Conservation (phyloP, 441 rosid species). For the Cnidoscolus chayamansa region DNA sequence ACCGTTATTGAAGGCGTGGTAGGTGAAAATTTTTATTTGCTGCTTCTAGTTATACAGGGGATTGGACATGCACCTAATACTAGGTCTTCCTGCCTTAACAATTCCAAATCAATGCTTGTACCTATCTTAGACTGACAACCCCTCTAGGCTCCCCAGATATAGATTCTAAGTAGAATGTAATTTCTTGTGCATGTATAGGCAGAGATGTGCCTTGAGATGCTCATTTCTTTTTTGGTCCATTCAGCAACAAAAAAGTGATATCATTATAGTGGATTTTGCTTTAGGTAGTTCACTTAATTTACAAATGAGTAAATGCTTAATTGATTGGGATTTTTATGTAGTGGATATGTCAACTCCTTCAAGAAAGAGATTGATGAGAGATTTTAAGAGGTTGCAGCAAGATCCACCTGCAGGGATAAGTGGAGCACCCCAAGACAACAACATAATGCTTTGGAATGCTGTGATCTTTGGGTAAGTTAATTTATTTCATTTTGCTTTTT, state of each 20-base stretch:
- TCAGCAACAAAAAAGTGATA: not conserved
- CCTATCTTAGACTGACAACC: not conserved
- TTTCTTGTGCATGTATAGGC: not conserved
- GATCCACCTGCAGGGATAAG: conserved; percentile 81
- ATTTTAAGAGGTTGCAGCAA: conserved; percentile 79
- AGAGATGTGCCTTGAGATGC: not conserved
- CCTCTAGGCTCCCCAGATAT: not conserved
- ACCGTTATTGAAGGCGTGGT: not conserved
- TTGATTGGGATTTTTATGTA: conserved; percentile 19
- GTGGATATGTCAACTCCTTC: conserved; percentile 63
- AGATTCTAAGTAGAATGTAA: not conserved
- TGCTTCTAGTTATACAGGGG: not conserved
- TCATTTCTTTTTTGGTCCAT: not conserved
- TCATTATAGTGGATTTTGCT: not conserved
- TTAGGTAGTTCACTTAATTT: not conserved
- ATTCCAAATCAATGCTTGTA: not conserved
- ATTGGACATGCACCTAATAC: not conserved
- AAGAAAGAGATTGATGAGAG: conserved; percentile 80
- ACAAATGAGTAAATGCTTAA: not conserved
- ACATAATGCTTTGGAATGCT: conserved; percentile 77
- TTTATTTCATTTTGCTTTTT: not conserved
- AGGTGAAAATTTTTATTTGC: not conserved
- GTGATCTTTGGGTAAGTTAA: conserved; percentile 59
- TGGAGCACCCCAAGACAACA: conserved; percentile 74
- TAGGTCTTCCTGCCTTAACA: not conserved